Evolutionary conservation across 345 rosid species (phyloP).

Genomic region (Populus deltoides): DNA sequence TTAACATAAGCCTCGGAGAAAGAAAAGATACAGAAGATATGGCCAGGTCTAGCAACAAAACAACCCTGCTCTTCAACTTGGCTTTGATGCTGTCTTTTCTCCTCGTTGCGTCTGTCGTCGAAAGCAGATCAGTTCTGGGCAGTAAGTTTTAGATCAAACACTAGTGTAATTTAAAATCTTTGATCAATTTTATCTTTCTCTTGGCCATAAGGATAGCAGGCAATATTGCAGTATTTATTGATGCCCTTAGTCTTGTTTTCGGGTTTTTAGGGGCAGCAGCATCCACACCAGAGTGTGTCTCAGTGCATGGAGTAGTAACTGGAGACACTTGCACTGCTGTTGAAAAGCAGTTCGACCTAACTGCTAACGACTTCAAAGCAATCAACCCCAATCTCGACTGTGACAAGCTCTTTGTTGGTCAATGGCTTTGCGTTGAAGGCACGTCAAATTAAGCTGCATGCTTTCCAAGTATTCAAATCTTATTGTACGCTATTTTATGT

Average conservation of each 20-base stretch:
- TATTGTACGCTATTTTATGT: background rate
- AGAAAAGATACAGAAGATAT: background rate
- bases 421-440: conserved; percentile 39
- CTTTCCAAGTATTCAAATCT: background rate
- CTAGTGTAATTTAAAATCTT: background rate
- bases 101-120: conserved; percentile 16
- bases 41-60: conserved; percentile 13
- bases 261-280: background rate
- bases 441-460: background rate
- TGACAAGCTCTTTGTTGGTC: conserved; percentile 29
- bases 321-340: conserved; percentile 20
- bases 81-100: conserved; percentile 18
- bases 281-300: background rate
- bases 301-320: background rate
- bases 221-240: background rate
- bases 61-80: background rate
- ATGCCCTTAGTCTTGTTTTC: too few species aligned
- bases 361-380: background rate
- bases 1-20: background rate
- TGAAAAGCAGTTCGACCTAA: background rate
- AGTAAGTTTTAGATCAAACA: background rate
- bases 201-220: background rate
- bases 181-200: background rate
- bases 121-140: conserved; percentile 7
- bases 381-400: conserved; percentile 42